These are phyloP conservation scores for Neonectria ditissima DNA, from an alignment of 2,329 filamentous ascomycete genomes.

Conservation along the genomic window DNA sequence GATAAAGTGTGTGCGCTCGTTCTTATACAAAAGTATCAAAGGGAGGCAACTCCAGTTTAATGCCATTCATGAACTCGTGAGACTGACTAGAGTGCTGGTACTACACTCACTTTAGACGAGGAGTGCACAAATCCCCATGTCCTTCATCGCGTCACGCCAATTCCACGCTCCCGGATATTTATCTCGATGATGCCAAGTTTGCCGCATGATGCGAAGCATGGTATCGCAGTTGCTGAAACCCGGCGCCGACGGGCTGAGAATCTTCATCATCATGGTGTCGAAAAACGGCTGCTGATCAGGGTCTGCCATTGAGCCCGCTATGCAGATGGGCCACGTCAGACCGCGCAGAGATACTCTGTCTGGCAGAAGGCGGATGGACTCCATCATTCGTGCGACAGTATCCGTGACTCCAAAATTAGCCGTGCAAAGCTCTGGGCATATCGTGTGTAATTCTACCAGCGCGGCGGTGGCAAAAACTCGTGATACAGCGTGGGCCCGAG, in stretches of 20 bases:
- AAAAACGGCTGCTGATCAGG: slow-evolving; percentile 31
- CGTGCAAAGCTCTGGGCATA: slow-evolving; percentile 6
- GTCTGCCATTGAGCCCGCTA: slow-evolving; percentile 33
- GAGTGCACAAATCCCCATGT: slow-evolving; percentile 13
- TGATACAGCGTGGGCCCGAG: background rate
- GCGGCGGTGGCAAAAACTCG: slow-evolving; percentile 31
- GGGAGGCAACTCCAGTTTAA: too few species aligned
- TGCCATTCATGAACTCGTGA: too few species aligned
- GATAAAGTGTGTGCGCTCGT: slow-evolving; percentile 8
- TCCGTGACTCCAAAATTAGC: background rate
- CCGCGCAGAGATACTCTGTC: slow-evolving; percentile 28
- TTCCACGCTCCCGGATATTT: background rate
- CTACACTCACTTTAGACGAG: slow-evolving; percentile 2
- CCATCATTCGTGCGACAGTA: slow-evolving; percentile 19
- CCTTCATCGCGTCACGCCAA: slow-evolving; percentile 6
- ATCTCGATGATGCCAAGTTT: slow-evolving; percentile 30
- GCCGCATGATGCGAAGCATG: slow-evolving; percentile 27
- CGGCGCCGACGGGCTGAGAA: slow-evolving; percentile 21
- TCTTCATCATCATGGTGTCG: slow-evolving; percentile 17
- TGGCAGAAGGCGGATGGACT: slow-evolving; percentile 24
- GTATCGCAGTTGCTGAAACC: slow-evolving; percentile 38
- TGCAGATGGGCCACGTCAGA: slow-evolving; percentile 31
- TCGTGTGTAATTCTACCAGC: slow-evolving; percentile 30
- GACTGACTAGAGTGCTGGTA: too few species aligned
- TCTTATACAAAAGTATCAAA: too few species aligned